Evolutionary conservation across 1,284 basidiomycete species (phyloP), one percentile per base, ranked within the genome.

Genomic region (Rhodotorula sp.): DNA sequence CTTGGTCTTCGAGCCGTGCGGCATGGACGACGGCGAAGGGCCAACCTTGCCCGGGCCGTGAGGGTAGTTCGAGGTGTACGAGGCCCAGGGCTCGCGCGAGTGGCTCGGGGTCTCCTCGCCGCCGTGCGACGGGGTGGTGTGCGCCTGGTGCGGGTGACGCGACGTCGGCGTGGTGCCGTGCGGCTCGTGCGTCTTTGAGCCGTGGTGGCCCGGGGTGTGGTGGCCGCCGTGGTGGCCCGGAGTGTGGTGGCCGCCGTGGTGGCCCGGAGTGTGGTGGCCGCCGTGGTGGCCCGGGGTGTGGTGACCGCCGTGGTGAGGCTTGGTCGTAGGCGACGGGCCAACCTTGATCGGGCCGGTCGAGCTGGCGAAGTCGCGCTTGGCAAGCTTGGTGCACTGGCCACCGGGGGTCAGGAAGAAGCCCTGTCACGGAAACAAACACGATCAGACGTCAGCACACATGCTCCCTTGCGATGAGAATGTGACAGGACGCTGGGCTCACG

Each of bases 341-440:
- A 46, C 45, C 44, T 46, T 44, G 53, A 56, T 41, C 7, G 53
- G 45, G 54, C 56, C 60, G 9, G 57, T 61, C 50, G 68, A 54
- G 41, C 68, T 59, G 25, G 41, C 41, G 59, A 44, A 48, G 17
- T 46, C 62, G 48, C 74, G 74, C 69, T 75, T 75, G 58, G 58
- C 66, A 60, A 73, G 45, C 61, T 64, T 64, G 64, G 48, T 61
- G 71, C 74, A 75, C 9, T 52, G 44, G 50, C 71, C 74, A 25
- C 61, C 71, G n/a, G 69, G 67, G 16, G 71, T 64, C 34, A 75
- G 60, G 64, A 64, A 64, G 67, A 54, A 69, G 67, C 69, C 74
- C 71, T 74, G 67, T 34, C 34, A 34, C 34, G 34, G 34, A 34
- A 34, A 34, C 34, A 34, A 3, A 34, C 34, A 34, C 34, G 34